Percentiles rank a stretch among this genome's conserved stretches.
Evolutionary conservation across 306 rosid genomes (phyloP).

Genomic region (Vigna hirtella): DNA sequence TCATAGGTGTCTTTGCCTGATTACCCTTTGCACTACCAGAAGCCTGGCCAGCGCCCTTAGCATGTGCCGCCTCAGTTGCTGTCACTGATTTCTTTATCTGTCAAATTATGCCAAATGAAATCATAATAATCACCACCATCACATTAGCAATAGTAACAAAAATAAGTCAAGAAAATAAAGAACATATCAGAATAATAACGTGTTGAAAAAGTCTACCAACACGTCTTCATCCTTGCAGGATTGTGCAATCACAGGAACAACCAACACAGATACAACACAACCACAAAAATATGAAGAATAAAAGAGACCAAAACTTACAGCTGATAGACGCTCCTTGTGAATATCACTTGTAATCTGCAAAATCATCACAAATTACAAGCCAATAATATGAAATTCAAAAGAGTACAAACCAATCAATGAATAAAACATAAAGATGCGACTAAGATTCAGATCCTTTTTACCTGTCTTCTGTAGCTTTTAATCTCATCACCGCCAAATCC

Average conservation of each 20-base stretch:
- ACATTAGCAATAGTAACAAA: conserved; percentile 1
- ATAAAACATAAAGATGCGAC: conserved; percentile 38
- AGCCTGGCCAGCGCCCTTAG: conserved; percentile 77
- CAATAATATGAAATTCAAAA: conserved; percentile 36
- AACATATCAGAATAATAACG: background rate
- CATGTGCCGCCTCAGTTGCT: conserved; percentile 64
- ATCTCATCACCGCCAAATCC: conserved; percentile 96
- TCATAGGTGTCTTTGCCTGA: conserved; percentile 69
- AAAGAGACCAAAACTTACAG: conserved; percentile 64
- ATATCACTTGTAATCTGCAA: conserved; percentile 73
- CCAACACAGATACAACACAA: conserved; percentile 11
- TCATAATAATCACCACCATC: background rate
- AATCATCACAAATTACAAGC: conserved; percentile 43
- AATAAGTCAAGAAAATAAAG: conserved; percentile 20
- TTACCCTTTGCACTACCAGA: conserved; percentile 76
- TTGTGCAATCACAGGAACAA: conserved; percentile 14
- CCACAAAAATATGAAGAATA: conserved; percentile 7
- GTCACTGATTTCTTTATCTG: conserved; percentile 89
- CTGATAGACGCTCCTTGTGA: conserved; percentile 91
- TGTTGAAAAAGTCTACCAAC: background rate
- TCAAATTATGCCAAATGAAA: conserved; percentile 41
- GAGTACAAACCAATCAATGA: conserved; percentile 2
- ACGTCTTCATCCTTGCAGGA: conserved; percentile 1
- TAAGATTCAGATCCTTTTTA: conserved; percentile 42
- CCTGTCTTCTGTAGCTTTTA: conserved; percentile 81